phyloP scores from a whole-genome alignment of 2,329 filamentous ascomycete species.

The Anthostomella pinea region DNA sequence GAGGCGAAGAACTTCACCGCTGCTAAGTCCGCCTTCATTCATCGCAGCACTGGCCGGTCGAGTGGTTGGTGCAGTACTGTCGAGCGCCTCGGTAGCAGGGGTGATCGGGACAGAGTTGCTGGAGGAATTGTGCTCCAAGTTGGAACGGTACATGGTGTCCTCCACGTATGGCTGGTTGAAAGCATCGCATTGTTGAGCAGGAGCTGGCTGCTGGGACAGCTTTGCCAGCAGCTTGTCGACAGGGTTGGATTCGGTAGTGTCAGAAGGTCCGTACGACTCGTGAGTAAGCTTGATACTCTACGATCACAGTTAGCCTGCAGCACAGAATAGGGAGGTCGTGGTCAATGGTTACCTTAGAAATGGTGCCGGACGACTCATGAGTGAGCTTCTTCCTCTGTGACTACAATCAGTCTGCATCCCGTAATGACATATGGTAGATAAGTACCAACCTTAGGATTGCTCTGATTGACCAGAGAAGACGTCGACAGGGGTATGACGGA shows the following conservation, averaged over 20 bases:
- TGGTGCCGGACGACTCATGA: conserved; percentile 39
- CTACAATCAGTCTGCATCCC: no score
- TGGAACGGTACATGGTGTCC: conserved; percentile 32
- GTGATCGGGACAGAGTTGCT: conserved; percentile 62
- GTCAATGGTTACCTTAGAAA: no score
- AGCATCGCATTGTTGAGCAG: conserved; percentile 57
- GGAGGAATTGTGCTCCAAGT: conserved; percentile 47
- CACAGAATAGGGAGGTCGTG: neutral
- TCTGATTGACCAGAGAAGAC: conserved; percentile 55
- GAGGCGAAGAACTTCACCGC: conserved; percentile 63
- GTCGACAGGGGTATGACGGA: conserved; percentile 47
- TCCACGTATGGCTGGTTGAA: conserved; percentile 44
- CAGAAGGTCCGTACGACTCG: conserved; percentile 33
- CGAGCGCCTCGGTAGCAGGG: conserved; percentile 55
- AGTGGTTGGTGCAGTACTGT: conserved; percentile 46
- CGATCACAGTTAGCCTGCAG: conserved; percentile 25
- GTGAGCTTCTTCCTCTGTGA: conserved; percentile 28
- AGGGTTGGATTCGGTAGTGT: conserved; percentile 42
- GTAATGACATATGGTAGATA: no score
- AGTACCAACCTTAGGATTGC: conserved; percentile 47
- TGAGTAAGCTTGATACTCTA: conserved; percentile 49
- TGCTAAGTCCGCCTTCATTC: conserved; percentile 39
- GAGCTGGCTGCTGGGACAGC: conserved; percentile 67
- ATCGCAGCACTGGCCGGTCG: conserved; percentile 51
- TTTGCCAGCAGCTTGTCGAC: conserved; percentile 74